Evolutionary conservation across 108 stramenopile genomes (phyloP), one percentile per base, ranked within the genome.

Genomic region (Cyclotella cryptica): DNA sequence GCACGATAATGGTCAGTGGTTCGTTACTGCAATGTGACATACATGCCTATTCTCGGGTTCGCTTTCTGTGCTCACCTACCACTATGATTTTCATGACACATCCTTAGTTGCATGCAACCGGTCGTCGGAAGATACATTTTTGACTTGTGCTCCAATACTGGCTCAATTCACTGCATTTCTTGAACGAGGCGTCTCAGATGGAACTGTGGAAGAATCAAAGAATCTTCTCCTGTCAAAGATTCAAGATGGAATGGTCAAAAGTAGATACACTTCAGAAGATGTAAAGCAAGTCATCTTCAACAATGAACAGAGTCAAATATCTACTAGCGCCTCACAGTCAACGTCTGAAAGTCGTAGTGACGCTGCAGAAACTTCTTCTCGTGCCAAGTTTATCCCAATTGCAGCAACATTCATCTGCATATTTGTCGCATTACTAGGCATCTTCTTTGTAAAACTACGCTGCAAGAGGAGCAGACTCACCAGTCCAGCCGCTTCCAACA

Each of bases 141-240:
- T 57, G 55, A 57, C 55, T 1, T 57, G 55, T 24, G 24, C 7
- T 24, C 55, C 24, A 4, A 24, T 24, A 3, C 7, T 24, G 24
- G 55, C 55, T 57, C 55, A 57, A 57, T 57, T 57, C 55, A 57
- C 55, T 1, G 24, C 24, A 57, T 57, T 57, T 24, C 55, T 57
- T 26, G 22, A 57, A 24, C 12, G 11, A n/a, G 22, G 3, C 3
- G 24, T 24, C n/a, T 24, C 55, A 22, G 3, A 12, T 57, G 55
- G 24, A 57, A 2, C 24, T n/a, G 55, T 24, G 12, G 24, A 57
- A 57, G 24, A 57, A 22, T 1, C 55, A 57, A 24, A 57, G 22
- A 26, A 26, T 26, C 55, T 19, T 57, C 19, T 57, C 11, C 1
- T 57, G 2, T 57, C 55, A 26, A 19, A 21, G 12, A 24, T 57